These are phyloP conservation scores for Volvox carteri DNA, from an alignment of 163 green algal species.

Conservation along the genomic window DNA sequence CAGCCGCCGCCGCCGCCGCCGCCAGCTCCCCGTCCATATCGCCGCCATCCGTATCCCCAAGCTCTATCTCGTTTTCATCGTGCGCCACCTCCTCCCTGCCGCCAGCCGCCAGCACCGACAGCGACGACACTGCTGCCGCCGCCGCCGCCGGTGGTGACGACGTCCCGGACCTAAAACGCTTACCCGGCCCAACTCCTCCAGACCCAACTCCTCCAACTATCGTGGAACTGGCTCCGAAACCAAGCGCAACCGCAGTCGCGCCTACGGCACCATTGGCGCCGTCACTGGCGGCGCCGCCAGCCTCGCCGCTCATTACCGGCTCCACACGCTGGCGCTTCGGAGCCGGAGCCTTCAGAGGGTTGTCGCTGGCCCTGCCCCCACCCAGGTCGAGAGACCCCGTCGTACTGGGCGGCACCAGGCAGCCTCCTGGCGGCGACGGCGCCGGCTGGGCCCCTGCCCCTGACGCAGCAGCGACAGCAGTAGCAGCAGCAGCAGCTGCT, in stretches of 20 bases:
- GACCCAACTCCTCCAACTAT: no score
- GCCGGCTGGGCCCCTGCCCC: background rate
- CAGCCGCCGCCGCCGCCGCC: no score
- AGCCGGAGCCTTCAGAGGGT: background rate
- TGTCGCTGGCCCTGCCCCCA: background rate
- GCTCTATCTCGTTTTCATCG: slow-evolving; percentile 26
- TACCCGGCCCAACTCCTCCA: background rate
- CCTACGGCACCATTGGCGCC: background rate
- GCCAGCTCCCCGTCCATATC: background rate
- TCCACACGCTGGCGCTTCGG: background rate
- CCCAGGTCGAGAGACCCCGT: no score
- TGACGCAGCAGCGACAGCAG: background rate
- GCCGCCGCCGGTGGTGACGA: background rate
- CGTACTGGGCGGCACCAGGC: background rate
- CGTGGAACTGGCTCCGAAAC: no score
- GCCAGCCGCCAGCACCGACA: background rate
- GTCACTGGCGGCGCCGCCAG: background rate
- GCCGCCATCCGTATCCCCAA: background rate
- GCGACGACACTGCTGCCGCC: background rate
- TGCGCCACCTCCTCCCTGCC: background rate
- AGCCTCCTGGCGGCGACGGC: background rate
- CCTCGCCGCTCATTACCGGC: background rate
- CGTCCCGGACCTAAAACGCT: background rate
- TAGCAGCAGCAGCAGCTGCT: no score
- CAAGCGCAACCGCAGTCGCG: no score